Conservation (phyloP, 148 eudicot species). For the Chenopodium album region DNA sequence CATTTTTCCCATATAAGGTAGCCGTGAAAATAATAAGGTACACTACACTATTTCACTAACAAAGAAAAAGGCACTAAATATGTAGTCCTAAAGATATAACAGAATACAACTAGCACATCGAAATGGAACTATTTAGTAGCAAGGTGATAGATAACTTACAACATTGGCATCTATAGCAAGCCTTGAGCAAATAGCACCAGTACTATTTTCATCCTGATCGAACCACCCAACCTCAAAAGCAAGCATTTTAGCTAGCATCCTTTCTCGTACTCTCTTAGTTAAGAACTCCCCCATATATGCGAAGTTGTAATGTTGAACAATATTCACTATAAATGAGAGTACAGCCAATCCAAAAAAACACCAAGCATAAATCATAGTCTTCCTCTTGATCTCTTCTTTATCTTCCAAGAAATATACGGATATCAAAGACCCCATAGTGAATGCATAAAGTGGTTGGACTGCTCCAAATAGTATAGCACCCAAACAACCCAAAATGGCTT, state of each 20-base stretch:
- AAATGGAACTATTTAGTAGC: not conserved
- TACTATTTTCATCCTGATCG: conserved; percentile 73
- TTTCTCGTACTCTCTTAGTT: conserved; percentile 78
- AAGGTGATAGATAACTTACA: conserved; percentile 40
- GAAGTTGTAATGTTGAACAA: conserved; percentile 65
- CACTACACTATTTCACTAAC: too few relatives aligned
- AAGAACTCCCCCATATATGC: conserved; percentile 85
- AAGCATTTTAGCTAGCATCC: conserved; percentile 67
- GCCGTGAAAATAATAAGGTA: too few relatives aligned
- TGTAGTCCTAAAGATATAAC: not conserved
- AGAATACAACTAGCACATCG: not conserved
- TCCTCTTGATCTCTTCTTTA: conserved; percentile 51
- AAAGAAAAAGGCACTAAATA: not conserved
- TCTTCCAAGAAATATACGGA: conserved; percentile 60
- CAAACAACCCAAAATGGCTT: conserved; percentile 55
- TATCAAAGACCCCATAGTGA: conserved; percentile 74
- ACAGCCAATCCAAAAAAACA: conserved; percentile 67
- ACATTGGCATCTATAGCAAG: conserved; percentile 94
- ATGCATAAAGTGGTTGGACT: conserved; percentile 65
- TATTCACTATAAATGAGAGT: conserved; percentile 52
- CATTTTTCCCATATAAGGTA: too few relatives aligned
- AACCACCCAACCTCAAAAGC: conserved; percentile 92
- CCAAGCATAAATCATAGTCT: conserved; percentile 46
- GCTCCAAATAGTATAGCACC: conserved; percentile 70
- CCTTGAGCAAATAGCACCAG: conserved; percentile 79